Evolutionary conservation across 1,284 basidiomycete species (phyloP).

Genomic region (Rhodotorula sp.): DNA sequence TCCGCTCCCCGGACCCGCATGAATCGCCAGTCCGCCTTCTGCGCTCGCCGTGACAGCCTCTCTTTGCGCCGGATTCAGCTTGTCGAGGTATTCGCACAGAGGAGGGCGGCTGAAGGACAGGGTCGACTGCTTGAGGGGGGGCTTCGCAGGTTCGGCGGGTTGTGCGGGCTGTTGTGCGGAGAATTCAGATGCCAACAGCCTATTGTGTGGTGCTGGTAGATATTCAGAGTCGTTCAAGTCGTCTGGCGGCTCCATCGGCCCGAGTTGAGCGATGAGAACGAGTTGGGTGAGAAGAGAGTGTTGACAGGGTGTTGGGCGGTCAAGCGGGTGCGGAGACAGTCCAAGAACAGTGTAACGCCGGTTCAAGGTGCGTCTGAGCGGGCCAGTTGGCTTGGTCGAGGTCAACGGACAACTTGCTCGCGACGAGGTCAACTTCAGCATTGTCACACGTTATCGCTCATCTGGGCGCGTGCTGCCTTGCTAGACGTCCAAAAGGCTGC

Average conservation of each 20-base stretch:
- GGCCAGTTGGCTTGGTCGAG: no score
- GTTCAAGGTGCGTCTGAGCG: no score
- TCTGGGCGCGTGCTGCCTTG: background rate
- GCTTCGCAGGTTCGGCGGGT: background rate
- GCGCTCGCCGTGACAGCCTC: constrained; percentile 48
- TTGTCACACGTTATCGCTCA: no score
- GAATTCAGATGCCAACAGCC: no score
- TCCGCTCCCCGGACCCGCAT: constrained; percentile 65
- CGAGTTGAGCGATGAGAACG: background rate
- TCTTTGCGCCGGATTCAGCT: constrained; percentile 41
- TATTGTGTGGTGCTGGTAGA: background rate
- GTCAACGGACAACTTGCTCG: no score
- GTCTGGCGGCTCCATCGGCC: constrained; percentile 24
- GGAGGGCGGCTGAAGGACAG: background rate
- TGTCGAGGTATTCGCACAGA: constrained; percentile 28
- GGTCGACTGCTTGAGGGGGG: constrained; percentile 22
- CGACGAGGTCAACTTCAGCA: no score
- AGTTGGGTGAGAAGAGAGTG: background rate
- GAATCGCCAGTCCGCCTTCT: constrained; percentile 68
- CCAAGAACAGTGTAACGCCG: no score
- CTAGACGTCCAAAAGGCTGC: background rate
- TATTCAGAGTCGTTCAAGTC: constrained; percentile 26
- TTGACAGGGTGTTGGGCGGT: background rate
- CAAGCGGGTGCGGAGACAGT: no score
- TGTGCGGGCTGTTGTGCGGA: background rate